Evolutionary conservation across 805 yeast genomes (phyloP), one percentile per base, ranked within the genome.

Genomic region (Clavispora fructus): DNA sequence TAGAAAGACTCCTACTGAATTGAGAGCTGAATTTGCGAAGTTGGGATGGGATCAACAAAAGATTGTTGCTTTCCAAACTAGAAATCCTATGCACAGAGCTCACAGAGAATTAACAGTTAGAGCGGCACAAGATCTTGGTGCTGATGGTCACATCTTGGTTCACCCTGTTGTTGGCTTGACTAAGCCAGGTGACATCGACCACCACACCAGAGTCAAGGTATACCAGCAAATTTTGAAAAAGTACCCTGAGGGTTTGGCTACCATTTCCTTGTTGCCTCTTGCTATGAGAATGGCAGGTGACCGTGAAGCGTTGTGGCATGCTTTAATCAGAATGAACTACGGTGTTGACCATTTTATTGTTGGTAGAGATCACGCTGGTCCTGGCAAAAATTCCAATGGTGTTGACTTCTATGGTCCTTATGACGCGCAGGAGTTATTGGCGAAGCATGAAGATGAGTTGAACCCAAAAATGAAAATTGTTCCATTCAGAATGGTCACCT

Each of bases 271-370:
- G 53, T 76, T 91, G 58, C 98, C 98, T 11, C 75, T 91, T 61
- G 98, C 98, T 35, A 91, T 91, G 98, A 84, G 98, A 77, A 91
- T 91, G 98, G 97, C 94, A 46, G 98, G 98, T 67, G 97, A 92
- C 67, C 82, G 96, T 66, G 98, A 91, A 72, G 98, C 98, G 19
- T 87, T 91, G 39, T 92, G 97, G 97, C 98, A 91, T 65, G 96
- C 97, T 14, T 85, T 92, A 60, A 91, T 91, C 65, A 86, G 98
- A 71, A 88, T 89, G 75, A 91, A 91, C 73, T 90, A 84, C 64
- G 98, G 98, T 63, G 96, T 96, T 46, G 86, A 96, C 44, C 97
- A 92, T 67, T 92, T 92, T 74, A 91, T 91, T 61, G 97, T 91
- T 41, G 98, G 98, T 50, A 85, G 98, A 75, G 97, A 91, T 68